These are phyloP conservation scores for Pseudogymnoascus sp. DNA, from an alignment of 2,329 filamentous ascomycete species.

Conservation along the genomic window DNA sequence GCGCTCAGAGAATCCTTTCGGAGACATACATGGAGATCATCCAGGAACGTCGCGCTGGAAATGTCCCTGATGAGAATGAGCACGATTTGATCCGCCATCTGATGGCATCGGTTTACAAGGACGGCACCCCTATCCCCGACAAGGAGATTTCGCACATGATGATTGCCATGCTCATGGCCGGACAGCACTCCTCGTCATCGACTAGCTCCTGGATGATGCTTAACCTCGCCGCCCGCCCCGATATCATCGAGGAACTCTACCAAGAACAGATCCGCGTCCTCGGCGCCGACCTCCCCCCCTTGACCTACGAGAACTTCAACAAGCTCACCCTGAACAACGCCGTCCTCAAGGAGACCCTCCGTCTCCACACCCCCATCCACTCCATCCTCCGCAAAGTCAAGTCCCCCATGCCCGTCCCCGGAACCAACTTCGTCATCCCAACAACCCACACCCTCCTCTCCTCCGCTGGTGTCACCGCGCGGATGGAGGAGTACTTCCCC, in stretches of 20 bases:
- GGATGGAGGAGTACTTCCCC: constrained; percentile 68
- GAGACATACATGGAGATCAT: constrained; percentile 79
- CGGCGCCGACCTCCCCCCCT: constrained; percentile 64
- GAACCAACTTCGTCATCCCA: constrained; percentile 76
- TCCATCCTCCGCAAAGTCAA: constrained; percentile 92
- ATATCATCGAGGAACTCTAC: constrained; percentile 73
- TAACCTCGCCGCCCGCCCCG: constrained; percentile 66
- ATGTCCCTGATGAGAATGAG: constrained; percentile 44
- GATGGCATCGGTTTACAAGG: constrained; percentile 79
- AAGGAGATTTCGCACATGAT: constrained; percentile 86
- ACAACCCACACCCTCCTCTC: constrained; percentile 73
- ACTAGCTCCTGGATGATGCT: constrained; percentile 81
- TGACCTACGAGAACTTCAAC: constrained; percentile 69
- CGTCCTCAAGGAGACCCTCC: constrained; percentile 85
- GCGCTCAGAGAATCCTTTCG: constrained; percentile 71
- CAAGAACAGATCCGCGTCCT: constrained; percentile 70
- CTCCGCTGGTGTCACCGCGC: constrained; percentile 73
- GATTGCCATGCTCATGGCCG: constrained; percentile 88
- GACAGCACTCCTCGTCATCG: constrained; percentile 81
- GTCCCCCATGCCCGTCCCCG: constrained; percentile 73
- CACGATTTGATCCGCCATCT: constrained; percentile 86
- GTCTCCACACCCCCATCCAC: constrained; percentile 87
- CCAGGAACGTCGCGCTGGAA: constrained; percentile 49
- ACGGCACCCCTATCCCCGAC: constrained; percentile 70
- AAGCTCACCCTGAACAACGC: constrained; percentile 75